A percentile compares a stretch with the other conserved stretches of the same genome.
phyloP scores from a whole-genome alignment of 177 flowering plant species.

The Vitis hybrid region DNA sequence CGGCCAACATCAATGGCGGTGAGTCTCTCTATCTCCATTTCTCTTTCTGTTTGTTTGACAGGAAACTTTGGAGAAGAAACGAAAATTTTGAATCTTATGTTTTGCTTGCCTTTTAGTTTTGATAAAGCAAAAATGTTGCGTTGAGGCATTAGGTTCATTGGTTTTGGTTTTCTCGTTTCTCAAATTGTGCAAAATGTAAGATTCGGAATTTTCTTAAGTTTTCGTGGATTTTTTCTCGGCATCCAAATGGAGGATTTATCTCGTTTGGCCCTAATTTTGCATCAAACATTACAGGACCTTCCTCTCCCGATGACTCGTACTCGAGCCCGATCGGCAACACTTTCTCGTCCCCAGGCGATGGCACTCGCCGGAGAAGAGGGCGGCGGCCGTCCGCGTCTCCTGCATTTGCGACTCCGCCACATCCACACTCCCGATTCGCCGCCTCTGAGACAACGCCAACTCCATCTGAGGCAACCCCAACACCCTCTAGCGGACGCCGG shows the following conservation, averaged over 20 bases:
- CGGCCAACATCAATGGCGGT: slow-evolving; percentile 40
- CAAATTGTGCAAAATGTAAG: no score
- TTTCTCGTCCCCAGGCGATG: slow-evolving; percentile 60
- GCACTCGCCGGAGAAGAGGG: slow-evolving; percentile 26
- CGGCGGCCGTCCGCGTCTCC: slow-evolving; percentile 37
- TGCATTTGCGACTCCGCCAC: slow-evolving; percentile 39
- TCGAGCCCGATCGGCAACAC: slow-evolving; percentile 74
- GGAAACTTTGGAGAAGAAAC: no score
- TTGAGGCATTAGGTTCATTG: no score
- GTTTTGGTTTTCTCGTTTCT: not conserved
- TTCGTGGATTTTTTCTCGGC: no score
- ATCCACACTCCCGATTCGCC: slow-evolving; percentile 32
- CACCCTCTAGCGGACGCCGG: slow-evolving; percentile 13
- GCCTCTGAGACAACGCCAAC: slow-evolving; percentile 38
- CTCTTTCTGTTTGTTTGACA: not conserved
- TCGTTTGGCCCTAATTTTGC: not conserved
- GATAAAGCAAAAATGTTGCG: no score
- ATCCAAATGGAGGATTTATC: not conserved
- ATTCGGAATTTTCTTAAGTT: no score
- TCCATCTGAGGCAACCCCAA: slow-evolving; percentile 29
- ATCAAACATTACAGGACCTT: slow-evolving; percentile 44
- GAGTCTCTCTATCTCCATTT: slow-evolving; percentile 17
- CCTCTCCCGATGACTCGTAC: slow-evolving; percentile 64
- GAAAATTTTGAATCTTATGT: no score
- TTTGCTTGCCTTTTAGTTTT: no score